Percentiles rank a stretch among this genome's conserved stretches.
These are phyloP conservation scores for Rhynchospora breviuscula DNA, from an alignment of 176 grass and related monocot species.

Conservation along the genomic window DNA sequence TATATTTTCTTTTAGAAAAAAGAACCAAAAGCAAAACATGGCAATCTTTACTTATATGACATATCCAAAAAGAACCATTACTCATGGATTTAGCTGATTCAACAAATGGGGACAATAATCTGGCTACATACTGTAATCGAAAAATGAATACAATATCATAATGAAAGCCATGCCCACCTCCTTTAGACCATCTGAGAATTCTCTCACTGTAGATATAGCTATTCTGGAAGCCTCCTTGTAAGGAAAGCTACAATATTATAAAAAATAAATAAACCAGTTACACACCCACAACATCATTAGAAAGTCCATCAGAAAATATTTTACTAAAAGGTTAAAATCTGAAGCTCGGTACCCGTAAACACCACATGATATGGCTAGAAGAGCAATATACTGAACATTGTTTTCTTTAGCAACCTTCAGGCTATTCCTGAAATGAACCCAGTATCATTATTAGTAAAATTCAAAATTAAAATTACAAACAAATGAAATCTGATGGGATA, in stretches of 20 bases:
- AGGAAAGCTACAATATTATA: slow-evolving; percentile 52
- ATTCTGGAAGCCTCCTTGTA: slow-evolving; percentile 76
- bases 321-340: neutral
- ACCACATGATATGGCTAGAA: slow-evolving; percentile 89
- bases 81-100: neutral
- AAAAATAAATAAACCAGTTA: slow-evolving; percentile 11
- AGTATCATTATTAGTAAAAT: slow-evolving; percentile 8
- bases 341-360: slow-evolving; percentile 50
- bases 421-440: slow-evolving; percentile 78
- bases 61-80: neutral
- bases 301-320: slow-evolving; percentile 24
- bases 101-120: neutral
- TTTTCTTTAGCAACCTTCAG: slow-evolving; percentile 87
- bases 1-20: neutral
- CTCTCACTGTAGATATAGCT: no score
- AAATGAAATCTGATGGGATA: neutral
- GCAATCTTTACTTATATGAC: neutral
- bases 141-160: no score
- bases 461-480: neutral
- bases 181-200: no score
- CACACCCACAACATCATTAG: neutral
- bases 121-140: no score
- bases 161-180: no score
- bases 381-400: slow-evolving; percentile 81
- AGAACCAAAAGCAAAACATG: neutral